A percentile compares a stretch with the other conserved stretches of the same genome.
These are phyloP conservation scores for Suhomyces tanzawaensis DNA, from an alignment of 805 yeast genomes.

Conservation along the genomic window DNA sequence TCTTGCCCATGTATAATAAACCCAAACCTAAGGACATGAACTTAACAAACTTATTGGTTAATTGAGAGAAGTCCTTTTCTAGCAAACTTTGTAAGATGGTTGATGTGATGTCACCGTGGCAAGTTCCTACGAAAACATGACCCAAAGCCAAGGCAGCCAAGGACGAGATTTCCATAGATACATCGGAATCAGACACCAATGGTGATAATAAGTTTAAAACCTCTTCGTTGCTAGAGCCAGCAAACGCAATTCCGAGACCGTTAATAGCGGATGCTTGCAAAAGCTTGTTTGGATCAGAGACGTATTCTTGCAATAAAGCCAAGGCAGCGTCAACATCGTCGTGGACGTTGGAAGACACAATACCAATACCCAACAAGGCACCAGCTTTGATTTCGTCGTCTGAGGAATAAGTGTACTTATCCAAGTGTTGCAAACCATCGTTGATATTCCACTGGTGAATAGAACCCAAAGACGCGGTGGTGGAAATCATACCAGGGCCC, in stretches of 20 bases:
- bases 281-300: slow-evolving; percentile 58
- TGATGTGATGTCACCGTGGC: slow-evolving; percentile 92
- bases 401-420: slow-evolving; percentile 80
- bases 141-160: slow-evolving; percentile 91
- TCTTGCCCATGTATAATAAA: slow-evolving; percentile 85
- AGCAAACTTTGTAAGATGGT: slow-evolving; percentile 84
- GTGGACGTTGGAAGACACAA: slow-evolving; percentile 87
- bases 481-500: slow-evolving; percentile 85
- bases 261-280: slow-evolving; percentile 79
- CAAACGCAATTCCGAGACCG: slow-evolving; percentile 92
- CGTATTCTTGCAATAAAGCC: slow-evolving; percentile 80
- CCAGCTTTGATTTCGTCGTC: slow-evolving; percentile 93
- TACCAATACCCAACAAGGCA: slow-evolving; percentile 92
- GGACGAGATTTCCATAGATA: slow-evolving; percentile 74
- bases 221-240: slow-evolving; percentile 89
- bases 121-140: slow-evolving; percentile 92
- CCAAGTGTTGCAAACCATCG: slow-evolving; percentile 87
- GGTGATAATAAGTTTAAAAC: slow-evolving; percentile 77
- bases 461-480: slow-evolving; percentile 90
- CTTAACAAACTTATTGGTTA: slow-evolving; percentile 82
- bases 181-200: slow-evolving; percentile 71
- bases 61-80: slow-evolving; percentile 76
- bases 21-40: slow-evolving; percentile 93
- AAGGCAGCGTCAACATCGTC: slow-evolving; percentile 94
- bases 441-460: slow-evolving; percentile 87